Conservation (phyloP, 148 eudicot species). For the Arctostaphylos glauca region DNA sequence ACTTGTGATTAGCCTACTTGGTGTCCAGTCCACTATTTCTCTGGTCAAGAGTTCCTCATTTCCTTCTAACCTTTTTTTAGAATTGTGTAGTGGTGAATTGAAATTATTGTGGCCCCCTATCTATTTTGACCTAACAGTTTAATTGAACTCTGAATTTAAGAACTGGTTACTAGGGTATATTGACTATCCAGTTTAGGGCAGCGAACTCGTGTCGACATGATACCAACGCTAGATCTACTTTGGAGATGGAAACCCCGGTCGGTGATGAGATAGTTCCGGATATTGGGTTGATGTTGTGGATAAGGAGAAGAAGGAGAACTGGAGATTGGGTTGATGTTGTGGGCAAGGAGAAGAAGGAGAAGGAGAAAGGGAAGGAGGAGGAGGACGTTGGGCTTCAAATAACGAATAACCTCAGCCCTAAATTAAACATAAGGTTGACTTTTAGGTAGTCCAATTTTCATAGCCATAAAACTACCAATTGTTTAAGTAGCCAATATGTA, state of each 20-base stretch:
- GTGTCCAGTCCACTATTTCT: constrained; percentile 9
- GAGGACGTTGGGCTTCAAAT: neutral
- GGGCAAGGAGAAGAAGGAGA: neutral
- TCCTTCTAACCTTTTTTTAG: neutral
- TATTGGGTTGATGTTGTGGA: neutral
- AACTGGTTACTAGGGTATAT: neutral
- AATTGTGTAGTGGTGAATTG: neutral
- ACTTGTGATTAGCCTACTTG: neutral
- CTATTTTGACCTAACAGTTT: neutral
- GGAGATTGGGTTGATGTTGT: neutral
- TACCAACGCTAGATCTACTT: neutral
- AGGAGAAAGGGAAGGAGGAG: neutral
- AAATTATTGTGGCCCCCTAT: neutral
- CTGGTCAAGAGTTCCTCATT: neutral
- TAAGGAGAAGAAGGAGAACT: neutral
- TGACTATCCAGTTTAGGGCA: neutral
- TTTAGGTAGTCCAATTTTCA: neutral
- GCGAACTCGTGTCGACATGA: neutral
- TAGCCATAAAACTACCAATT: neutral
- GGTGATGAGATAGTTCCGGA: neutral
- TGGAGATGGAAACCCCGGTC: neutral
- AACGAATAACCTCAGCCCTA: neutral
- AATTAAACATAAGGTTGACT: neutral
- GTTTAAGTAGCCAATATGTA: neutral
- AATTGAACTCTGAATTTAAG: neutral